These are phyloP conservation scores for Lophiotrema nucula DNA, from an alignment of 495 filamentous ascomycete species.

Conservation along the genomic window DNA sequence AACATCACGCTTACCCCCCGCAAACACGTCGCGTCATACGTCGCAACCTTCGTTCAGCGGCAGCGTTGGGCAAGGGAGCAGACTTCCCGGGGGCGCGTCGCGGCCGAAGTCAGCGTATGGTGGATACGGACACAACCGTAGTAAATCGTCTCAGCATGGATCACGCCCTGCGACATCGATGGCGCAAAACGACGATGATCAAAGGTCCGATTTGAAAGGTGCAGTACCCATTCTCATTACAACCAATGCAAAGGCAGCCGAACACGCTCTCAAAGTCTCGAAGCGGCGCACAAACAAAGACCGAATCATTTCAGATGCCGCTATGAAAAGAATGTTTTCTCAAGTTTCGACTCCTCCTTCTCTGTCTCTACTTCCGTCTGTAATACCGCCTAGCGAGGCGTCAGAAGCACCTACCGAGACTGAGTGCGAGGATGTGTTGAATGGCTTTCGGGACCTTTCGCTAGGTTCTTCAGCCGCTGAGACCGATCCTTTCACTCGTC, in stretches of 20 bases:
- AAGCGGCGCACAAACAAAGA: not conserved
- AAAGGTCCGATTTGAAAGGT: conserved; percentile 20
- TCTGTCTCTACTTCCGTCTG: conserved; percentile 14
- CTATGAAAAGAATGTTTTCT: conserved; percentile 8
- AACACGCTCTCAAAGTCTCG: not conserved
- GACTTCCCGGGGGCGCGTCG: conserved; percentile 1
- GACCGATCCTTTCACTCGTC: not conserved
- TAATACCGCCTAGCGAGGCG: conserved; percentile 4
- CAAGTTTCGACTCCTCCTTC: not conserved
- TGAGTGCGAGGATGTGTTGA: conserved; percentile 14
- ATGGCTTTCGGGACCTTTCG: conserved; percentile 12
- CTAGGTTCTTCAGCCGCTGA: conserved; percentile 8
- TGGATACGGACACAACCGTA: conserved; percentile 24
- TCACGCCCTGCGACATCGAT: conserved; percentile 17
- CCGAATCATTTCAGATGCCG: not conserved
- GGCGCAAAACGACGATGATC: conserved; percentile 15
- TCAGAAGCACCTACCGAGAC: conserved; percentile 15
- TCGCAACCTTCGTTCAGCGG: conserved; percentile 18
- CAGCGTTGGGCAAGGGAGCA: conserved; percentile 16
- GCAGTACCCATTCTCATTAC: conserved; percentile 18
- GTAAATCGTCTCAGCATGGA: conserved; percentile 22
- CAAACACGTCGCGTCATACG: conserved; percentile 9
- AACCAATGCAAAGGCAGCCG: conserved; percentile 1
- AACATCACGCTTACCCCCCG: conserved; percentile 21
- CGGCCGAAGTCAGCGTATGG: conserved; percentile 12